Evolutionary conservation across 371 early-diverging fungal species (phyloP), one percentile per base, ranked within the genome.

Genomic region (Mortierella sp.): DNA sequence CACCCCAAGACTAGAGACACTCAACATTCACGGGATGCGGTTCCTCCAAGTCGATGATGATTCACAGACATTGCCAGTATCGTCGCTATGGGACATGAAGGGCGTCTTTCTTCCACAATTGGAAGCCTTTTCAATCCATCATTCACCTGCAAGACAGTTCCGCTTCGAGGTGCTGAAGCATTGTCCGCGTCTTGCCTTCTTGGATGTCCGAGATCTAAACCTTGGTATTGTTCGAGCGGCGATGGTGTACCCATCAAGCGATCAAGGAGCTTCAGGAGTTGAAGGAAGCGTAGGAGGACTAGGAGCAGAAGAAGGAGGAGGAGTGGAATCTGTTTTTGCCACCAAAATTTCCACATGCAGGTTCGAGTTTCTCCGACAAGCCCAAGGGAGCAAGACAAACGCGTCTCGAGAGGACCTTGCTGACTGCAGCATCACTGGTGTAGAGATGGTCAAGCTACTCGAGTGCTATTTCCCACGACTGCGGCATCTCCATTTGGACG

Each of bases 91-190:
- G 75, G 34, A 71, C 6, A 61, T 70, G 59, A 34, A 71, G 10
- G 79, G 37, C 13, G 64, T 74, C 3, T 14, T 31, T 2, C 59
- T 75, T 4, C 67, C 54, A 43, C 28, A n/a, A 1, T 51, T 79
- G 9, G 37, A 26, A 61, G 3, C 40, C 26, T 3, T 79, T n/a
- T 53, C 31, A 31, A 46, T 79, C 21, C 79, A 79, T 44, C 75
- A 79, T 69, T 37, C 71, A 0, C 79, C 79, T 26, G 69, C 75
- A 3, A 54, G 5, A 16, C 75, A 79, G n/a, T 79, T 79, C n/a
- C 74, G 74, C 31, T 79, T 79, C 54, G 64, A 71, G 51, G 43
- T 79, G 28, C 54, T 79, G 14, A 40, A 64, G 9, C 70, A 64
- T n/a, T 75, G 74, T 46, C 75, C 64, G 3, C 61, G 46, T 5